Base-by-base conservation (phyloP, 2,329 filamentous ascomycete species). In the Aspergillus clavatus region DNA sequence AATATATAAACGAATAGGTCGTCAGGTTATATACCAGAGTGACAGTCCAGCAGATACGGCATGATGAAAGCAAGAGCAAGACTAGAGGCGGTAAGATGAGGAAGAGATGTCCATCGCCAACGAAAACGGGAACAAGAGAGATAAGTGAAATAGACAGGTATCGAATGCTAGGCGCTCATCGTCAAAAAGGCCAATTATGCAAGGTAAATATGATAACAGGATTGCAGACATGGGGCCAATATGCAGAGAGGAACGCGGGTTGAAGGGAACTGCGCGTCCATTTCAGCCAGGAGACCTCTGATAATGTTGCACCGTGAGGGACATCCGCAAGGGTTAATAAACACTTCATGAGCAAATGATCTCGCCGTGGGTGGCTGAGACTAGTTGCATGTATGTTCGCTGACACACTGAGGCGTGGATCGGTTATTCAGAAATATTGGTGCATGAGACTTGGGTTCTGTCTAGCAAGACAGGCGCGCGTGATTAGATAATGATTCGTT, bases 11-110 rank as follows among this genome's bases (percentile, higher is more conserved):
- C n/a, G n/a, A n/a, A n/a, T n/a, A n/a, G n/a, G n/a, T n/a, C 4
- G 23, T 5, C 45, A 48, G 53, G 55, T 55, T 59, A 59, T 59
- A 59, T 58, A 58, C 53, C 52, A 53, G 52, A 48, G 49, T 50
- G 47, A 48, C 40, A 46, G 49, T 42, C 45, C 46, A 48, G 43
- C 49, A 54, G 48, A 52, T 49, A 49, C 47, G 48, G 45, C 45
- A 49, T 48, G 28, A 42, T 29, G 42, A 48, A 49, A 36, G 46
- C 29, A 36, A 49, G 38, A 47, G 35, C 40, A 50, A 45, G 22
- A 47, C 39, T 23, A 19, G 31, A 42, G 29, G 35, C 22, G 23
- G 37, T 29, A 42, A 44, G 42, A 23, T 7, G 16, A n/a, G 6
- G 3, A n/a, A 27, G 35, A 12, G 11, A 37, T 23, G n/a, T 27